A percentile compares a stretch with the other conserved stretches of the same genome.
These are phyloP conservation scores for Remersonia thermophila DNA, from an alignment of 2,329 filamentous ascomycete species.

Conservation along the genomic window DNA sequence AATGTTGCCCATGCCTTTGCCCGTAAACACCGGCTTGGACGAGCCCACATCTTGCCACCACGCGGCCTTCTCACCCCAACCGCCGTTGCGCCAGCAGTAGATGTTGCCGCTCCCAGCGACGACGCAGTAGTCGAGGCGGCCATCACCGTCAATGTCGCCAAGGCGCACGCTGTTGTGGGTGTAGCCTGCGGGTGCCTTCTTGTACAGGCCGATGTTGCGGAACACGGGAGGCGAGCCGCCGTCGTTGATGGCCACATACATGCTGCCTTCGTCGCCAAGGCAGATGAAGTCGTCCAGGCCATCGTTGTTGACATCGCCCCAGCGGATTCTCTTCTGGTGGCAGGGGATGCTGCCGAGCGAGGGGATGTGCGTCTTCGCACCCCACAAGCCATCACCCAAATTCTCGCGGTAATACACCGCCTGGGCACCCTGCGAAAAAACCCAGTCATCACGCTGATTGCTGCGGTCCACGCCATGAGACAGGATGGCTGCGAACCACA, in stretches of 20 bases:
- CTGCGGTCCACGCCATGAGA: constrained; percentile 2
- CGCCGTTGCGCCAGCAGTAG: constrained; percentile 9
- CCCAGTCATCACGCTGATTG: constrained; percentile 2
- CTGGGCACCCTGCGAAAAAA: neutral
- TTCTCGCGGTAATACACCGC: constrained; percentile 3
- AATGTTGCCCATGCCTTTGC: constrained; percentile 13
- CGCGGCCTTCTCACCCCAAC: constrained; percentile 2
- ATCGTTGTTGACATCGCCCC: constrained; percentile 6
- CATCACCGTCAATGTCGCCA: constrained; percentile 6
- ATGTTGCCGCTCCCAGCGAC: constrained; percentile 14
- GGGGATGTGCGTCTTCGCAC: constrained; percentile 1
- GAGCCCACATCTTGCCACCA: constrained; percentile 24
- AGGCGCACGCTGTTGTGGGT: constrained; percentile 2
- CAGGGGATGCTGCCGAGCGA: neutral
- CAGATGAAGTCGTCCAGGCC: constrained; percentile 5
- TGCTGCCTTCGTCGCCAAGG: constrained; percentile 1
- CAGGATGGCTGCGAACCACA: constrained; percentile 3
- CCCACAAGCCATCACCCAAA: neutral
- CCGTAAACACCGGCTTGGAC: constrained; percentile 10
- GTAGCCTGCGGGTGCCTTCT: neutral
- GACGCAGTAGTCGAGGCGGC: constrained; percentile 4
- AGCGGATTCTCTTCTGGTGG: neutral
- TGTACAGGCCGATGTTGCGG: neutral
- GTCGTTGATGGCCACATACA: constrained; percentile 2
- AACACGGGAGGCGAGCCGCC: constrained; percentile 3